Conservation (phyloP, 345 rosid genomes). For the Ricinus communis region DNA sequence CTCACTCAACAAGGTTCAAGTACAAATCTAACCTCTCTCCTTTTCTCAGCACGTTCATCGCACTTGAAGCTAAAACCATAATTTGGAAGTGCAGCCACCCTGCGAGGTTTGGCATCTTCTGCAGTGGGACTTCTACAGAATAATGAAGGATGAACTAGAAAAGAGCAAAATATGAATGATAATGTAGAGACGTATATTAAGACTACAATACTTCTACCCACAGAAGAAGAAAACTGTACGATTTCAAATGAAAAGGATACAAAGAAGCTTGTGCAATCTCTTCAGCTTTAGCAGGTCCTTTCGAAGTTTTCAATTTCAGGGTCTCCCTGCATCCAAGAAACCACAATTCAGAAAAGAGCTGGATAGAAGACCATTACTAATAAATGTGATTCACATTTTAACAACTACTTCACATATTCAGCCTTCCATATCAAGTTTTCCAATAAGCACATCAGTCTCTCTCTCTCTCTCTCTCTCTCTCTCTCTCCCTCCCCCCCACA, state of each 20-base stretch:
- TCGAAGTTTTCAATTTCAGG: slow-evolving; percentile 53
- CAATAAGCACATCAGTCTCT: neutral
- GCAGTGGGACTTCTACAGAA: slow-evolving; percentile 54
- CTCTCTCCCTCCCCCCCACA: no score
- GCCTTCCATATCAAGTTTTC: neutral
- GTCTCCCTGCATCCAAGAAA: slow-evolving; percentile 57
- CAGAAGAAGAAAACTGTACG: slow-evolving; percentile 17
- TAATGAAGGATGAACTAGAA: slow-evolving; percentile 36
- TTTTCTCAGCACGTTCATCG: slow-evolving; percentile 96
- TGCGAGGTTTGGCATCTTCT: slow-evolving; percentile 66
- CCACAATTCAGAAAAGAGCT: slow-evolving; percentile 27
- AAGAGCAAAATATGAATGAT: slow-evolving; percentile 4
- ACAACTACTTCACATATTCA: slow-evolving; percentile 5
- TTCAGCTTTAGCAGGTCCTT: slow-evolving; percentile 55
- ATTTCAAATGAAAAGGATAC: slow-evolving; percentile 58
- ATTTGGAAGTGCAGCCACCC: slow-evolving; percentile 77
- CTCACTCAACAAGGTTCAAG: slow-evolving; percentile 10
- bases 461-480: neutral
- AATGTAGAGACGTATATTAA: slow-evolving; percentile 8
- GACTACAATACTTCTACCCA: slow-evolving; percentile 9
- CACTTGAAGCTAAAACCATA: slow-evolving; percentile 98
- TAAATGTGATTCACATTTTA: slow-evolving; percentile 1
- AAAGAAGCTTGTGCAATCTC: slow-evolving; percentile 53
- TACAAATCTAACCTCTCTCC: slow-evolving; percentile 74
- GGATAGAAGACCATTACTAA: slow-evolving; percentile 6